These are phyloP conservation scores for Fusarium solani-melongenae DNA, from an alignment of 2,329 filamentous ascomycete genomes.

Conservation along the genomic window DNA sequence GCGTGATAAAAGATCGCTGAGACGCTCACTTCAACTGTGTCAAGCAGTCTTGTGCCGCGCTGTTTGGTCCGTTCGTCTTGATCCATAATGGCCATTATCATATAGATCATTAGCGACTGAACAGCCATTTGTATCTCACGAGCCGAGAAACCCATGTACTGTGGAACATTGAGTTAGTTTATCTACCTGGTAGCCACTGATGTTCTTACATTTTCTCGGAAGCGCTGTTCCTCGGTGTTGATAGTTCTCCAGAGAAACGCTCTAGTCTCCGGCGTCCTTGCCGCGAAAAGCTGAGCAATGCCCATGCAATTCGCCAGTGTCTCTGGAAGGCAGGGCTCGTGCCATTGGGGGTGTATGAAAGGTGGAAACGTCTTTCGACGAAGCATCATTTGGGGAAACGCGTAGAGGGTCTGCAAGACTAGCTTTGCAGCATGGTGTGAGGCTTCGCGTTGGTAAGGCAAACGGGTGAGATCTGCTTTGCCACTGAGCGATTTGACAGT, in stretches of 20 bases:
- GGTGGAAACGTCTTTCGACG: conserved; percentile 45
- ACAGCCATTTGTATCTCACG: conserved; percentile 34
- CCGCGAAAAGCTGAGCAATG: conserved; percentile 40
- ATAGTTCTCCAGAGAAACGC: conserved; percentile 45
- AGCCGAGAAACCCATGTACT: conserved; percentile 9
- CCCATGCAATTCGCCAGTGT: conserved; percentile 41
- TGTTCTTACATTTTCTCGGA: conserved; percentile 30
- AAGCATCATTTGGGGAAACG: conserved; percentile 48
- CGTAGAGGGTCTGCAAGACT: conserved; percentile 39
- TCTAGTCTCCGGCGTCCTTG: conserved; percentile 34
- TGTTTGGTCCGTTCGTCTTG: conserved; percentile 10
- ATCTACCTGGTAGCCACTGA: accelerated
- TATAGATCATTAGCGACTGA: conserved; percentile 43
- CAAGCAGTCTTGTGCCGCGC: conserved; percentile 15
- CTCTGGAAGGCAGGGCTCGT: conserved; percentile 30
- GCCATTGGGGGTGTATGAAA: conserved; percentile 46
- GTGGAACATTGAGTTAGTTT: not conserved
- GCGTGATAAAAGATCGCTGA: too few relatives aligned
- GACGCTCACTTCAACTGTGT: conserved; percentile 34
- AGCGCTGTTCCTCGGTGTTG: conserved; percentile 33
- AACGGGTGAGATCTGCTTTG: conserved; percentile 21
- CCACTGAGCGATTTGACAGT: not conserved
- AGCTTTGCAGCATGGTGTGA: conserved; percentile 33
- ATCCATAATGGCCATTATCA: conserved; percentile 45
- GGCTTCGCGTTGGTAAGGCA: conserved; percentile 13